Evolutionary conservation across 2,329 filamentous ascomycete species (phyloP).

Genomic region (Ploettnerulaceae sp.): DNA sequence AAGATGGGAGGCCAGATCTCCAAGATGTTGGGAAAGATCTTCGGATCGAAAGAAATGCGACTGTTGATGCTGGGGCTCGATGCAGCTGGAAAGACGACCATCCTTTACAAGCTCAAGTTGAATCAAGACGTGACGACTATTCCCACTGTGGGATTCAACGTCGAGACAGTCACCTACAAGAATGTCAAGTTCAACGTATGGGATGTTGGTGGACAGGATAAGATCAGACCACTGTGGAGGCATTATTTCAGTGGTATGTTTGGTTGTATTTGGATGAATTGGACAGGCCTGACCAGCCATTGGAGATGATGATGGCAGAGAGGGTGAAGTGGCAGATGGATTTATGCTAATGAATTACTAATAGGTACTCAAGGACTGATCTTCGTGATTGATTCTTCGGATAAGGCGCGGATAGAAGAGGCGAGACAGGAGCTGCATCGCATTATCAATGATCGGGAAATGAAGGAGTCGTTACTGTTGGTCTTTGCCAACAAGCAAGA

Average conservation of each 20-base stretch:
- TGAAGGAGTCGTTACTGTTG: constrained; percentile 89
- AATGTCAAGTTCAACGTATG: constrained; percentile 99
- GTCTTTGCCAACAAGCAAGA: constrained; percentile 99
- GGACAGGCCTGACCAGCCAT: no score
- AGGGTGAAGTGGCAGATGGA: constrained; percentile 61
- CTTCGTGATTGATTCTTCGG: constrained; percentile 96
- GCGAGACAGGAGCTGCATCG: constrained; percentile 90
- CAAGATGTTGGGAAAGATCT: constrained; percentile 98
- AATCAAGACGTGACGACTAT: constrained; percentile 98
- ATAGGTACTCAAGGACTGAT: constrained; percentile 93
- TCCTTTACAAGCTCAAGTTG: constrained; percentile 98
- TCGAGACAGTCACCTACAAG: constrained; percentile 98
- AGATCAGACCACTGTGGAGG: constrained; percentile 94
- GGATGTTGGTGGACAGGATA: constrained; percentile 98
- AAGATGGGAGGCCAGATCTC: constrained; percentile 91
- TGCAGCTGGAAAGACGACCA: constrained; percentile 97
- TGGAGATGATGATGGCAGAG: background rate
- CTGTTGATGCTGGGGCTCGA: constrained; percentile 97
- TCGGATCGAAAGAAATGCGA: constrained; percentile 98
- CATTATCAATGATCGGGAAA: constrained; percentile 96
- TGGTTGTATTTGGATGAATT: background rate
- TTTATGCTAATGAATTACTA: constrained; percentile 40
- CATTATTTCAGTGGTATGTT: constrained; percentile 83
- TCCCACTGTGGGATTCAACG: constrained; percentile 98
- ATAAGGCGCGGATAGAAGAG: constrained; percentile 86